Conservation (phyloP, 1,284 basidiomycete species). For the Coniferiporia sulphurascens region DNA sequence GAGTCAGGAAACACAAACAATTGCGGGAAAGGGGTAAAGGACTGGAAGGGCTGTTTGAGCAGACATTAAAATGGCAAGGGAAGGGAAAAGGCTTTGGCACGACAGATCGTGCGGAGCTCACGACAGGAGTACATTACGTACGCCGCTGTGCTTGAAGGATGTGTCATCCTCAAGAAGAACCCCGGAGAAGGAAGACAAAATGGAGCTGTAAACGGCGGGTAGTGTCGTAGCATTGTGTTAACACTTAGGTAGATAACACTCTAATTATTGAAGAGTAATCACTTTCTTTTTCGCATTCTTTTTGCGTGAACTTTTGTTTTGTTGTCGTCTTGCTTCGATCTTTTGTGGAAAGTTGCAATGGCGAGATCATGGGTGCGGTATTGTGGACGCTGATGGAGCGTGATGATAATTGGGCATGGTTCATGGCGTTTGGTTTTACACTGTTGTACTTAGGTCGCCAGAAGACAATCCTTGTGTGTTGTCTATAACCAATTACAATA, state of each 20-base stretch:
- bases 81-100: conserved; percentile 56
- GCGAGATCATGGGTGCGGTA: conserved; percentile 88
- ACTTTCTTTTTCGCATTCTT: neutral
- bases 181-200: conserved; percentile 80
- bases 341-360: conserved; percentile 93
- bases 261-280: conserved; percentile 6
- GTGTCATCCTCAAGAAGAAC: conserved; percentile 85
- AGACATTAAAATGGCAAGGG: neutral
- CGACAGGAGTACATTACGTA: conserved; percentile 94
- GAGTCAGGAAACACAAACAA: neutral
- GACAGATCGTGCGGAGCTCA: conserved; percentile 91
- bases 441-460: conserved; percentile 86
- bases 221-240: neutral
- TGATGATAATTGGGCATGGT: conserved; percentile 89
- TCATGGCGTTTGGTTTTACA: conserved; percentile 87
- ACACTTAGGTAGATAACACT: neutral
- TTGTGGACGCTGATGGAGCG: conserved; percentile 92
- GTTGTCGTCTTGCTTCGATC: neutral
- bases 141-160: conserved; percentile 83
- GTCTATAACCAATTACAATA: too few relatives aligned
- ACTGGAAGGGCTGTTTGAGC: neutral
- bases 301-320: neutral
- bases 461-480: conserved; percentile 10
- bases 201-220: conserved; percentile 52
- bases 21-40: neutral